phyloP scores from a whole-genome alignment of 2,329 filamentous ascomycete genomes.

The Endothia cerciana region DNA sequence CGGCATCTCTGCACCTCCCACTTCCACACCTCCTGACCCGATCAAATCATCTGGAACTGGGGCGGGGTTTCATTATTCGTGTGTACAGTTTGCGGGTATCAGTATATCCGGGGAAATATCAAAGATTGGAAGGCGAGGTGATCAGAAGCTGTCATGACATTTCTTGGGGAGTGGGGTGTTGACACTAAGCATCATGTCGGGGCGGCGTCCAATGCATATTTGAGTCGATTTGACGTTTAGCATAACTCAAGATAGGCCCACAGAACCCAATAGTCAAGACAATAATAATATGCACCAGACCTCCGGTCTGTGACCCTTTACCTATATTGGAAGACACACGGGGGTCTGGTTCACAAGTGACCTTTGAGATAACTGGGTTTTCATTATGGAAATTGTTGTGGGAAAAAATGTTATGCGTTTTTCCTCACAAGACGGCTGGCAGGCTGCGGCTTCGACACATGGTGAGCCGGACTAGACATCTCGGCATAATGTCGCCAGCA shows the following conservation, averaged over 20 bases:
- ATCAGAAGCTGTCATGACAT: background rate
- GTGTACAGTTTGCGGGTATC: background rate
- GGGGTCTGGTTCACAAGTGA: background rate
- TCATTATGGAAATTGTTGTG: too few relatives aligned
- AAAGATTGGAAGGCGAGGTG: background rate
- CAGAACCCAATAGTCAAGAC: background rate
- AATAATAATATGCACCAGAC: background rate
- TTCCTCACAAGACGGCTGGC: too few relatives aligned
- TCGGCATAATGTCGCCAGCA: too few relatives aligned
- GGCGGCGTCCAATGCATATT: background rate
- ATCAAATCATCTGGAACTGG: background rate
- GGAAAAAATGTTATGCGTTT: too few relatives aligned
- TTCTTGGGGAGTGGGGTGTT: background rate
- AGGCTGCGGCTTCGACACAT: too few relatives aligned
- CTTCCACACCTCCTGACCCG: background rate
- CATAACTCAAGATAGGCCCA: constrained; percentile 7
- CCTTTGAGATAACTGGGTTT: background rate
- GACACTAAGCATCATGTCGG: background rate
- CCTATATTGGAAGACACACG: background rate
- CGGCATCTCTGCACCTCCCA: background rate
- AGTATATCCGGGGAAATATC: background rate
- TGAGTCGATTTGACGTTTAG: background rate
- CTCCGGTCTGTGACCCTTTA: background rate
- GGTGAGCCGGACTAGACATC: too few relatives aligned
- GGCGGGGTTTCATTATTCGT: background rate